Conservation (phyloP, 345 rosid genomes). For the Pistacia atlantica region DNA sequence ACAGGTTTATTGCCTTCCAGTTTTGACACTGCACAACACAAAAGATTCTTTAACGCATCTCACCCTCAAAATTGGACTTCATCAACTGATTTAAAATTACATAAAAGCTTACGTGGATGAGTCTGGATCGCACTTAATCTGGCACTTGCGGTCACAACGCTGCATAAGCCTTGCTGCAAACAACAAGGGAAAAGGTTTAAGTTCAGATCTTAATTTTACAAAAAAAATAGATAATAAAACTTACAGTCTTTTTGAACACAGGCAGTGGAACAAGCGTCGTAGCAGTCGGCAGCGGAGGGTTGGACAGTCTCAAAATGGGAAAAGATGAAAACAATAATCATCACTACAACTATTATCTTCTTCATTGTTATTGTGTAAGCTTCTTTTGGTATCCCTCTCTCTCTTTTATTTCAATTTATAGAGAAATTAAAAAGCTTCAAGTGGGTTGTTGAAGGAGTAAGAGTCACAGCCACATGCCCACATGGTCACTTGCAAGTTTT, state of each 20-base stretch:
- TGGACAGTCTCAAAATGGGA: slow-evolving; percentile 33
- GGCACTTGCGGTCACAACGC: slow-evolving; percentile 60
- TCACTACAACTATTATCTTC: slow-evolving; percentile 23
- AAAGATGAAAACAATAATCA: slow-evolving; percentile 19
- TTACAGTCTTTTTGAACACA: slow-evolving; percentile 48
- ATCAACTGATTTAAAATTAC: too few species aligned
- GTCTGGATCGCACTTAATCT: slow-evolving; percentile 49
- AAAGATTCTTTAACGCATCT: too few species aligned
- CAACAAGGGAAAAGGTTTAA: not conserved
- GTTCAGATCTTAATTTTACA: too few species aligned
- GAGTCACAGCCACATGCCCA: too few species aligned
- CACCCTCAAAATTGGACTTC: too few species aligned
- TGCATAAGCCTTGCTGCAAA: slow-evolving; percentile 45
- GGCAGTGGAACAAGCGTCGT: slow-evolving; percentile 53
- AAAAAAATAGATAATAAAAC: not conserved
- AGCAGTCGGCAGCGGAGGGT: slow-evolving; percentile 16
- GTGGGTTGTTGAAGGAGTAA: too few species aligned
- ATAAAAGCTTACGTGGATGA: too few species aligned
- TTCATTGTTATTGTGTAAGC: slow-evolving; percentile 21
- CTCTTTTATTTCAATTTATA: not conserved
- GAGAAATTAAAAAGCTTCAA: too few species aligned
- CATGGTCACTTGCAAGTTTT: not conserved
- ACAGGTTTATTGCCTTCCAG: too few species aligned
- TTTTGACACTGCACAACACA: too few species aligned
- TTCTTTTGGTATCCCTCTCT: not conserved